Conservation (phyloP, 2,329 filamentous ascomycete species). For the Whalleya microplaca region DNA sequence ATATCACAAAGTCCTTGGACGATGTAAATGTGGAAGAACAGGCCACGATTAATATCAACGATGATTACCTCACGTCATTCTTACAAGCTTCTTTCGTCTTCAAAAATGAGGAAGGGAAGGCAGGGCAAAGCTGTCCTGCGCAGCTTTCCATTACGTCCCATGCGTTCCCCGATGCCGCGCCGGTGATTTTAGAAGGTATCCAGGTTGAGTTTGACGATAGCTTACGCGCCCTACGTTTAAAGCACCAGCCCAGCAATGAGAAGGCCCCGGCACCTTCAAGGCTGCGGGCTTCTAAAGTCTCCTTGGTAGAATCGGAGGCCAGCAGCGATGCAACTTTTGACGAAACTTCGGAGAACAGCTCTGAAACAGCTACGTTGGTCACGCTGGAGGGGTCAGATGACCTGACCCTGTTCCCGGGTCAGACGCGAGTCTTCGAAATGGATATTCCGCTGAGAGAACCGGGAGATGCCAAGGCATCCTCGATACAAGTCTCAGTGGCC, state of each 20-base stretch:
- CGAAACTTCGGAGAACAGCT: constrained; percentile 30
- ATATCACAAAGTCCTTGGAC: constrained; percentile 61
- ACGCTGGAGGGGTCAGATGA: constrained; percentile 61
- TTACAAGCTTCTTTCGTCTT: constrained; percentile 62
- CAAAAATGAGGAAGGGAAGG: constrained; percentile 60
- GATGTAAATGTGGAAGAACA: constrained; percentile 48
- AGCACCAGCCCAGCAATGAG: constrained; percentile 41
- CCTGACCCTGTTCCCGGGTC: constrained; percentile 67
- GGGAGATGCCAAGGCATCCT: constrained; percentile 71
- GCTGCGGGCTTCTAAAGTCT: constrained; percentile 24
- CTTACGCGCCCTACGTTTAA: constrained; percentile 58
- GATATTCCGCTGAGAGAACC: constrained; percentile 77
- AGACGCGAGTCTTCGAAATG: constrained; percentile 73
- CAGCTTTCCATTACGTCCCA: constrained; percentile 63
- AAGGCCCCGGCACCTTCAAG: constrained; percentile 11
- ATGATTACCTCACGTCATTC: constrained; percentile 57
- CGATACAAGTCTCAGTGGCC: constrained; percentile 65
- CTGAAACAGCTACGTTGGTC: constrained; percentile 35
- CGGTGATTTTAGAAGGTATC: constrained; percentile 56
- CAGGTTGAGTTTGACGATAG: constrained; percentile 61
- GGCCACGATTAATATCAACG: constrained; percentile 54
- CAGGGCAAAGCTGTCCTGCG: constrained; percentile 61
- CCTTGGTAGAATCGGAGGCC: constrained; percentile 27
- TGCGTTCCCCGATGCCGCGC: constrained; percentile 55
- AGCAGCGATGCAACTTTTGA: constrained; percentile 35